Percentiles rank a stretch among this genome's conserved stretches.
Conservation (phyloP, 1,139 yeast genomes). For the Sugiyamaella pinicola region DNA sequence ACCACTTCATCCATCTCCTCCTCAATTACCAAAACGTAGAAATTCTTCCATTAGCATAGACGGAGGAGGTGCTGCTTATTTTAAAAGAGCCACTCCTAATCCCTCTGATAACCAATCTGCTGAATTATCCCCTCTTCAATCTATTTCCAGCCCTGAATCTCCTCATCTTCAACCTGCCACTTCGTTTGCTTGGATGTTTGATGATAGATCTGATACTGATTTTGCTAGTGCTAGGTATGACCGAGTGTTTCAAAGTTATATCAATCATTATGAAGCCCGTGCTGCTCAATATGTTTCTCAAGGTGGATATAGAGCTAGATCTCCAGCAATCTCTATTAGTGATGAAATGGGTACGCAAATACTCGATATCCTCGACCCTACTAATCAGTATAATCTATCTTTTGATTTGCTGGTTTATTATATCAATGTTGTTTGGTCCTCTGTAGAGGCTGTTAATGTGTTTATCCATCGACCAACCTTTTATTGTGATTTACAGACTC, state of each 20-base stretch:
- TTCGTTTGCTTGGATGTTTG: slow-evolving; percentile 37
- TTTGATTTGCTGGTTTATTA: slow-evolving; percentile 26
- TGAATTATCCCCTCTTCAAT: slow-evolving; percentile 15
- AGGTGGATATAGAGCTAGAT: slow-evolving; percentile 16
- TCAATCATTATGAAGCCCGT: slow-evolving; percentile 14
- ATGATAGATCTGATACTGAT: slow-evolving; percentile 30
- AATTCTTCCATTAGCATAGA: slow-evolving; percentile 11
- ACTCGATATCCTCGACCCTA: slow-evolving; percentile 21
- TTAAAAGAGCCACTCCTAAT: background rate
- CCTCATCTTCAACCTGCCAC: slow-evolving; percentile 17
- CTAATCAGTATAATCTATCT: slow-evolving; percentile 12
- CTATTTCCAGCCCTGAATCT: slow-evolving; percentile 12
- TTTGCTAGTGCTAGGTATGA: slow-evolving; percentile 27
- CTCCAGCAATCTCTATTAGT: slow-evolving; percentile 10
- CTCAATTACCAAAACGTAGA: slow-evolving; percentile 1
- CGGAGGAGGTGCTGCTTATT: background rate
- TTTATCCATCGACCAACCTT: slow-evolving; percentile 49
- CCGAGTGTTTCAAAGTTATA: slow-evolving; percentile 19
- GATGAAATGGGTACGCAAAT: slow-evolving; percentile 14
- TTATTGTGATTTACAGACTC: slow-evolving; percentile 40
- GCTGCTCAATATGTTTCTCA: slow-evolving; percentile 14
- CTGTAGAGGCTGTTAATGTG: slow-evolving; percentile 30
- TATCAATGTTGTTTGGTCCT: slow-evolving; percentile 34
- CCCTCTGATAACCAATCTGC: background rate
- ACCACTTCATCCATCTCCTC: background rate